Percentiles rank a stretch among this genome's conserved stretches.
Evolutionary conservation across 768 basidiomycete genomes (phyloP).

Genomic region (Leccinum arenicola): DNA sequence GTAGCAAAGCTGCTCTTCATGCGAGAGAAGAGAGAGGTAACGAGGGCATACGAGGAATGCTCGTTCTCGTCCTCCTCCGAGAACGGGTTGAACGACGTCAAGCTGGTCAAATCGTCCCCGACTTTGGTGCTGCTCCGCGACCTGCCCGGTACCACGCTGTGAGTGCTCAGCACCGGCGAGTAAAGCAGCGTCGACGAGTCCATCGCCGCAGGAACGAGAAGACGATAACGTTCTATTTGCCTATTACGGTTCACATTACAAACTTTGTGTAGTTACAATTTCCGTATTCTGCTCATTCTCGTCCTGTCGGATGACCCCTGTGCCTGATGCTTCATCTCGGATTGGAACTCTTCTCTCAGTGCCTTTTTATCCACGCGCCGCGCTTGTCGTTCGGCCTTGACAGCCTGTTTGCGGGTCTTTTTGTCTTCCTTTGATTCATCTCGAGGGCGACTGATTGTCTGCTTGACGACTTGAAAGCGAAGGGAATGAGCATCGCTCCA

Average conservation of each 20-base stretch:
- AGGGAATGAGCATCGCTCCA: constrained; percentile 1
- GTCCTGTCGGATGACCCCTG: constrained; percentile 45
- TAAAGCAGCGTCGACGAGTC: constrained; percentile 31
- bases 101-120: constrained; percentile 59
- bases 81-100: constrained; percentile 90
- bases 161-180: constrained; percentile 28
- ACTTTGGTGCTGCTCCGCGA: constrained; percentile 62
- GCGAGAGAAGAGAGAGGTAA: constrained; percentile 75
- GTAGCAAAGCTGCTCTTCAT: constrained; percentile 78
- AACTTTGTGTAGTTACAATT: constrained; percentile 12
- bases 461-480: constrained; percentile 16
- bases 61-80: constrained; percentile 92
- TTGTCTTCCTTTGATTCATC: constrained; percentile 77
- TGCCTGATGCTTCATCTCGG: constrained; percentile 62
- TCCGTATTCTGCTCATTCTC: constrained; percentile 22
- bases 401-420: constrained; percentile 64
- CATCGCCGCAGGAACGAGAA: constrained; percentile 18
- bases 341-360: constrained; percentile 58
- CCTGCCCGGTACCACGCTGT: constrained; percentile 47
- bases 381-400: constrained; percentile 62
- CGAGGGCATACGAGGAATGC: constrained; percentile 80
- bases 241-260: constrained; percentile 11
- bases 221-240: constrained; percentile 16
- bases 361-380: constrained; percentile 68
- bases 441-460: constrained; percentile 66